Evolutionary conservation across 169 alveolate species (phyloP).

Genomic region (Miamiensis avidus): DNA sequence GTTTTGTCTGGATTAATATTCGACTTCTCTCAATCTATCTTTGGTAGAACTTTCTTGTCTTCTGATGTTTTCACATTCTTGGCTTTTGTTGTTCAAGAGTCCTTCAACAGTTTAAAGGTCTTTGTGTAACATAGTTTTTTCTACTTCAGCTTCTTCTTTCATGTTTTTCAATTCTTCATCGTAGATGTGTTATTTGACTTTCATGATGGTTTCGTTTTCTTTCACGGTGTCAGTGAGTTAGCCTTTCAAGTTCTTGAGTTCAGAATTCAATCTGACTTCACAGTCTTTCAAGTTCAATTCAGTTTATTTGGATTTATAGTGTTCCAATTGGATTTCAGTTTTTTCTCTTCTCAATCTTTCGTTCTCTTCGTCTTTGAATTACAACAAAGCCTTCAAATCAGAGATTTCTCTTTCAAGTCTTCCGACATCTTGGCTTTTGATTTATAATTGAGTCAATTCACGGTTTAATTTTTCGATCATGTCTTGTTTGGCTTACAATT

Average conservation of each 20-base stretch:
- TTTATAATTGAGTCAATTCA: not conserved
- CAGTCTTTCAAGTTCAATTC: slow-evolving; percentile 13
- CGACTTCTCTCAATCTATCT: not conserved
- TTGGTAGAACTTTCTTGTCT: too few species aligned
- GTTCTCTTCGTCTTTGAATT: slow-evolving; percentile 12
- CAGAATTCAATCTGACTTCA: not conserved
- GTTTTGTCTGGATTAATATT: not conserved
- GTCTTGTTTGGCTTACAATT: not conserved
- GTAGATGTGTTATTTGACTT: not conserved
- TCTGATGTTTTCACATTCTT: not conserved
- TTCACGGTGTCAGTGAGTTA: not conserved
- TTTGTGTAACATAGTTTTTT: not conserved
- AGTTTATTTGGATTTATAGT: slow-evolving; percentile 5
- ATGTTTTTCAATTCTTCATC: not conserved
- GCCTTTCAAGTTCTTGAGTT: not conserved
- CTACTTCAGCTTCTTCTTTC: not conserved
- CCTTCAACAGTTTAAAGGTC: not conserved
- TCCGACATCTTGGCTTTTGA: not conserved
- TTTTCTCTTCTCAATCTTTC: slow-evolving; percentile 22
- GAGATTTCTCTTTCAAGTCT: slow-evolving; percentile 7
- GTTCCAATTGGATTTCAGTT: slow-evolving; percentile 14
- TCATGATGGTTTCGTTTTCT: not conserved
- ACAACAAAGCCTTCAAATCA: not conserved
- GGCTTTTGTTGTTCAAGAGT: not conserved
- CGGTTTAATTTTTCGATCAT: not conserved